Evolutionary conservation across 768 basidiomycete species (phyloP).

Genomic region (Gyrodon lividus): DNA sequence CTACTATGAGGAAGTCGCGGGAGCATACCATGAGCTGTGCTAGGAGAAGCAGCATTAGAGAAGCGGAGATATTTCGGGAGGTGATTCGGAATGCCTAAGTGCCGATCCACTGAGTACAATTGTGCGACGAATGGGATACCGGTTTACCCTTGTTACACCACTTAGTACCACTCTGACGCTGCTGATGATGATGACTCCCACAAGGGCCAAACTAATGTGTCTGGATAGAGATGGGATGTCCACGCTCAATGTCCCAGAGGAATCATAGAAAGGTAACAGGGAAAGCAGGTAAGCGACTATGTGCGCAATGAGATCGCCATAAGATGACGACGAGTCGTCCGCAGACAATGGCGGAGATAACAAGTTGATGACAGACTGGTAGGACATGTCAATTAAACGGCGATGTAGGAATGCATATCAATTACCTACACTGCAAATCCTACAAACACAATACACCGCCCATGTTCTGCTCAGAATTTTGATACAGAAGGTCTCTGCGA

Average conservation of each 20-base stretch:
- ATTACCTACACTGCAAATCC: slow-evolving; percentile 57
- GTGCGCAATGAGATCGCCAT: slow-evolving; percentile 43
- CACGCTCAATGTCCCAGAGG: slow-evolving; percentile 29
- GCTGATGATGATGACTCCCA: slow-evolving; percentile 73
- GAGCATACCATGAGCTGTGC: slow-evolving; percentile 76
- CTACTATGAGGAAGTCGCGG: slow-evolving; percentile 1
- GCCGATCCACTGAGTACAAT: neutral
- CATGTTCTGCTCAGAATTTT: slow-evolving; percentile 51
- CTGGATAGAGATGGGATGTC: slow-evolving; percentile 44
- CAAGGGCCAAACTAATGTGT: slow-evolving; percentile 64
- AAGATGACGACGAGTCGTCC: slow-evolving; percentile 42
- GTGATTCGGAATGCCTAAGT: slow-evolving; percentile 60
- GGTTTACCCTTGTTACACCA: slow-evolving; percentile 59
- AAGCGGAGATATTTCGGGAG: slow-evolving; percentile 68
- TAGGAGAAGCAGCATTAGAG: slow-evolving; percentile 72
- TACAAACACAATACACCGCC: slow-evolving; percentile 64
- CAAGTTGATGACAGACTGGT: slow-evolving; percentile 34
- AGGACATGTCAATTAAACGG: slow-evolving; percentile 14
- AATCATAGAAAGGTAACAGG: slow-evolving; percentile 31
- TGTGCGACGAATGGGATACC: neutral
- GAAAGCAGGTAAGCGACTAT: slow-evolving; percentile 41
- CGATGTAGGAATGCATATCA: slow-evolving; percentile 3
- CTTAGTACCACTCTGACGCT: slow-evolving; percentile 69
- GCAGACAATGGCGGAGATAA: slow-evolving; percentile 30
- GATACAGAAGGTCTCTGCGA: slow-evolving; percentile 55